Conservation (phyloP, 805 yeast genomes). For the Barnettozyma sp. region DNA sequence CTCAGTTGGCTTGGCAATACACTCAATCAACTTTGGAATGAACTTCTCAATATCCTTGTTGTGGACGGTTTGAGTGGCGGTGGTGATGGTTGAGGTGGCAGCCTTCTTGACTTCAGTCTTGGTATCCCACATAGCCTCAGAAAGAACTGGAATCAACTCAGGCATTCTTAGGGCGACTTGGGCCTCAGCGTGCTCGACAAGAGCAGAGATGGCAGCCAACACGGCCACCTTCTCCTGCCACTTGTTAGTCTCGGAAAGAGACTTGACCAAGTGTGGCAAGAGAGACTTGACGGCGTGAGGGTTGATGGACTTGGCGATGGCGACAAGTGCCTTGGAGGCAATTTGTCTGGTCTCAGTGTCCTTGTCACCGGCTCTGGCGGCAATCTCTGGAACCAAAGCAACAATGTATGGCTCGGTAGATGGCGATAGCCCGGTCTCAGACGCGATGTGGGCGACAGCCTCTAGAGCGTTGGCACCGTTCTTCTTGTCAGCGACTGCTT, state of each 20-base stretch:
- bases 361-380: conserved; percentile 87
- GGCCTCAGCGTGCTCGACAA: conserved; percentile 90
- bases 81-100: conserved; percentile 92
- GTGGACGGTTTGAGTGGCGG: conserved; percentile 95
- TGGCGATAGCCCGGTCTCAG: conserved; percentile 71
- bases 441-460: conserved; percentile 82
- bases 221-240: conserved; percentile 98
- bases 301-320: conserved; percentile 76
- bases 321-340: conserved; percentile 70
- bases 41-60: conserved; percentile 99
- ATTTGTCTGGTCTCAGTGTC: conserved; percentile 62
- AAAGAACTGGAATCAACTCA: conserved; percentile 94
- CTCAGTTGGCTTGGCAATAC: conserved; percentile 94
- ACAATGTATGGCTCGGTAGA: conserved; percentile 95
- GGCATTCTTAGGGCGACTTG: conserved; percentile 99
- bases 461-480: conserved; percentile 72
- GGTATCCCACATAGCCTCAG: conserved; percentile 99
- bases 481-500: conserved; percentile 79
- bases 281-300: conserved; percentile 90
- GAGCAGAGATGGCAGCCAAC: conserved; percentile 73
- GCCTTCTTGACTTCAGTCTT: conserved; percentile 96
- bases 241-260: conserved; percentile 71
- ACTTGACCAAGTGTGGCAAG: conserved; percentile 69
- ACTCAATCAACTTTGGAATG: conserved; percentile 94
- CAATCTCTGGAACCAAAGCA: conserved; percentile 60